Conservation (phyloP, 352 stramenopile genomes). For the Phytophthora aleatoria region DNA sequence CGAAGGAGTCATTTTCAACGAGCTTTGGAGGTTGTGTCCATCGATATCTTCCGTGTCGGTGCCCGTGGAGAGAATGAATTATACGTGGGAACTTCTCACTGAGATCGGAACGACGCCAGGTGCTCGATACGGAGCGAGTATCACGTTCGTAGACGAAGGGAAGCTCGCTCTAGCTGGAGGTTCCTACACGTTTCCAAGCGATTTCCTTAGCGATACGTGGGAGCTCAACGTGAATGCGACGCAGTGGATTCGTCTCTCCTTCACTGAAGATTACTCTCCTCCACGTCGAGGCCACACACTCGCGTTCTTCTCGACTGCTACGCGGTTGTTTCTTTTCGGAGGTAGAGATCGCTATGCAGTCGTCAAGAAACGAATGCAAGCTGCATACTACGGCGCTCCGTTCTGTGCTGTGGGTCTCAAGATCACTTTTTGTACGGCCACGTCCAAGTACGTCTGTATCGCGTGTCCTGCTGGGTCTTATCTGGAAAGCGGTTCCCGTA, state of each 20-base stretch:
- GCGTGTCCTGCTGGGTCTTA: conserved; percentile 65
- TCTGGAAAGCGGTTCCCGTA: conserved; percentile 56
- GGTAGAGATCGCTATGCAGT: conserved; percentile 68
- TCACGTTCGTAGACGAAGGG: conserved; percentile 63
- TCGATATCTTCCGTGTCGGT: conserved; percentile 17
- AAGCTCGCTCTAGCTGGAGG: conserved; percentile 63
- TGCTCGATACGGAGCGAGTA: conserved; percentile 60
- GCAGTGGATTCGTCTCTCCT: conserved; percentile 66
- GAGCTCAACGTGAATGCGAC: conserved; percentile 72
- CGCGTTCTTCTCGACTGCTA: conserved; percentile 42
- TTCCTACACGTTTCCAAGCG: conserved; percentile 76
- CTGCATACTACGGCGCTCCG: conserved; percentile 55
- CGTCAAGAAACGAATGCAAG: conserved; percentile 55
- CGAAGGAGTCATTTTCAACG: conserved; percentile 4
- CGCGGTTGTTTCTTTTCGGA: conserved; percentile 57
- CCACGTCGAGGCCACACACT: conserved; percentile 60
- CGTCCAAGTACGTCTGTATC: conserved; percentile 64
- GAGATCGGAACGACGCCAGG: conserved; percentile 6
- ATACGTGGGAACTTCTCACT: conserved; percentile 4
- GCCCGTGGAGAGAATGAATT: conserved; percentile 3
- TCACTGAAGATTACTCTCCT: conserved; percentile 52
- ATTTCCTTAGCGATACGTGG: conserved; percentile 76
- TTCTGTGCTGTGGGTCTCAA: conserved; percentile 52
- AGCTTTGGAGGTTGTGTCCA: not conserved
- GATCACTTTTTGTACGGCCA: conserved; percentile 59